Percentiles rank a stretch among this genome's conserved stretches.
phyloP scores from a whole-genome alignment of 495 filamentous ascomycete species.

The Poronia punctata region DNA sequence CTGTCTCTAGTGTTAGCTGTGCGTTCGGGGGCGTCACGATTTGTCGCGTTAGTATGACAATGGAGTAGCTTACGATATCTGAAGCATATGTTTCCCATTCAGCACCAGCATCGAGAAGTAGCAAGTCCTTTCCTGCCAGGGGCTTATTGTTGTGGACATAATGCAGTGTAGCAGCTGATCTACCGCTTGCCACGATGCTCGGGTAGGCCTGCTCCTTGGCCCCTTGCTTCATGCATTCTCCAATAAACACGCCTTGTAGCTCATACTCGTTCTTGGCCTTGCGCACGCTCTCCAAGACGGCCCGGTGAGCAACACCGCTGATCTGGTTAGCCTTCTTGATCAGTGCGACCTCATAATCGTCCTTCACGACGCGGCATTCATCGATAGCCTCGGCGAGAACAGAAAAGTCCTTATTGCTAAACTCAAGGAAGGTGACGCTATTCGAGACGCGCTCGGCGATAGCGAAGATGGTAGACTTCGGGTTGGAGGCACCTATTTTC shows the following conservation, averaged over 20 bases:
- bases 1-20: slow-evolving; percentile 17
- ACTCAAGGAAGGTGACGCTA: slow-evolving; percentile 55
- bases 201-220: slow-evolving; percentile 77
- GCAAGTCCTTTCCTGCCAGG: slow-evolving; percentile 58
- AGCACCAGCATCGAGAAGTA: slow-evolving; percentile 78
- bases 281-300: slow-evolving; percentile 59
- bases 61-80: slow-evolving; percentile 52
- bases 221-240: slow-evolving; percentile 65
- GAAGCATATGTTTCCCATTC: slow-evolving; percentile 77
- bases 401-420: slow-evolving; percentile 52
- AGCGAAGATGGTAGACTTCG: slow-evolving; percentile 53
- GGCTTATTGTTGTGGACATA: slow-evolving; percentile 73
- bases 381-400: slow-evolving; percentile 71
- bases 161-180: slow-evolving; percentile 76
- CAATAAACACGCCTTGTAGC: slow-evolving; percentile 71
- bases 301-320: slow-evolving; percentile 66
- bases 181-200: slow-evolving; percentile 71
- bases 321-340: slow-evolving; percentile 77
- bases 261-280: slow-evolving; percentile 70
- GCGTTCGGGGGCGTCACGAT: background rate
- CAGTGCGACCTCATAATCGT: slow-evolving; percentile 77
- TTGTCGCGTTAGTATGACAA: background rate
- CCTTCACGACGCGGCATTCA: slow-evolving; percentile 69
- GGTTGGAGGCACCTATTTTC: slow-evolving; percentile 31
- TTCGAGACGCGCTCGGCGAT: slow-evolving; percentile 66